phyloP scores from a whole-genome alignment of 345 rosid genomes.

The Luvunga scandens region DNA sequence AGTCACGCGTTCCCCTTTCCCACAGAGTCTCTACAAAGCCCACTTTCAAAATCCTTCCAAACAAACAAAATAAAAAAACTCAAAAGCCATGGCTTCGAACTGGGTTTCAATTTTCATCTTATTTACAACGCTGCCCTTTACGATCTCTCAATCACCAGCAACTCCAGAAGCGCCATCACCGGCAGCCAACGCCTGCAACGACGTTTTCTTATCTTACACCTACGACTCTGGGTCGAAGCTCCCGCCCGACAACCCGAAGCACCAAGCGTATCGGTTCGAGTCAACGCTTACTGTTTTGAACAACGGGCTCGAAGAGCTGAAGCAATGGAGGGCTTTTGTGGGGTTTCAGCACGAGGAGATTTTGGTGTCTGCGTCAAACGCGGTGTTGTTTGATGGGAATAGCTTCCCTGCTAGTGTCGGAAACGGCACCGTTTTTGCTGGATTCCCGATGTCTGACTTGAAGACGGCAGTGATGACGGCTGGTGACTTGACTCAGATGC shows the following conservation, averaged over 20 bases:
- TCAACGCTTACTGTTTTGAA: conserved; percentile 71
- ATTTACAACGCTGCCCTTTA: conserved; percentile 22
- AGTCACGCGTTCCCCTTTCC: conserved; percentile 25
- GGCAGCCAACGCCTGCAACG: conserved; percentile 59
- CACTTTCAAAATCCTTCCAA: neutral
- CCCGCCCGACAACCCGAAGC: conserved; percentile 48
- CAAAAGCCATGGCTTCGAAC: conserved; percentile 26
- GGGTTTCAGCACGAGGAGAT: conserved; percentile 70
- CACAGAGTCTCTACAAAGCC: neutral
- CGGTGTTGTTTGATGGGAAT: conserved; percentile 68
- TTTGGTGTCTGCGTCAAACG: conserved; percentile 73
- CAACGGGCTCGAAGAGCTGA: conserved; percentile 63
- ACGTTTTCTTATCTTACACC: conserved; percentile 62
- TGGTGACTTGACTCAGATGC: conserved; percentile 80
- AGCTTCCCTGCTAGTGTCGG: conserved; percentile 67
- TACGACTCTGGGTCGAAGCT: conserved; percentile 51
- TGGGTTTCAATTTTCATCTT: conserved; percentile 17
- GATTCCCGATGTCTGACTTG: conserved; percentile 71
- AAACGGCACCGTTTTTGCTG: conserved; percentile 79
- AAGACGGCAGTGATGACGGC: conserved; percentile 92
- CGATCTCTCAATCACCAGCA: conserved; percentile 42
- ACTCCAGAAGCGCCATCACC: conserved; percentile 42
- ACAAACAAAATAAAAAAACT: neutral
- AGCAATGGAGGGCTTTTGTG: conserved; percentile 76
- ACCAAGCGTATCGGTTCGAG: conserved; percentile 86